phyloP scores from a whole-genome alignment of 1,284 basidiomycete genomes.

The Cryptococcus jaspeensis region DNA sequence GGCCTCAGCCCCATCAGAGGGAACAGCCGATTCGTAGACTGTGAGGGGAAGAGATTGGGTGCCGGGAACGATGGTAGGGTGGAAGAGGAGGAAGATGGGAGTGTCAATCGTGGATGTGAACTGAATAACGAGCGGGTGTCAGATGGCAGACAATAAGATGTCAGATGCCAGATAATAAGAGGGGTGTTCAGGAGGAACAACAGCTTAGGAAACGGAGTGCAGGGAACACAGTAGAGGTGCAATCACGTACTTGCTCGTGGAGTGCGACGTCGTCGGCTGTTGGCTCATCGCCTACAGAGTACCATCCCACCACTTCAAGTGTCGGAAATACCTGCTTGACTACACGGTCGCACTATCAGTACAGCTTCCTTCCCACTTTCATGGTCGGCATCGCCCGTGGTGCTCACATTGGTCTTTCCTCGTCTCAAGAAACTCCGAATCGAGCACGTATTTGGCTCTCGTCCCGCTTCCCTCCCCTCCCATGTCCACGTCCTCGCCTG shows the following conservation, averaged over 20 bases:
- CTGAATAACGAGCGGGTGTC: conserved; percentile 30
- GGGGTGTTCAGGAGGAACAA: background rate
- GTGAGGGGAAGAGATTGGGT: conserved; percentile 73
- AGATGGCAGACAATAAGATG: conserved; percentile 48
- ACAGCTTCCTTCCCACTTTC: background rate
- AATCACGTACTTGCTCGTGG: conserved; percentile 76
- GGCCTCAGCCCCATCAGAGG: conserved; percentile 59
- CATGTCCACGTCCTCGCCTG: conserved; percentile 28
- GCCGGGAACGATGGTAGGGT: conserved; percentile 36
- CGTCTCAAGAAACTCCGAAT: conserved; percentile 76
- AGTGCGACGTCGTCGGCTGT: conserved; percentile 71
- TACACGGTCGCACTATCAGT: conserved; percentile 45
- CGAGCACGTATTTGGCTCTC: conserved; percentile 51
- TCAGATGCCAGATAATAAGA: conserved; percentile 46
- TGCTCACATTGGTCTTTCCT: conserved; percentile 86
- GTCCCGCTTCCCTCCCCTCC: conserved; percentile 21
- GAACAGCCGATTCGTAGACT: conserved; percentile 64
- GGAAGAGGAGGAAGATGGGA: conserved; percentile 55
- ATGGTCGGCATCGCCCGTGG: too few relatives aligned
- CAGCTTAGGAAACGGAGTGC: background rate
- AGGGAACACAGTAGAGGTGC: background rate
- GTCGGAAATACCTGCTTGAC: conserved; percentile 98
- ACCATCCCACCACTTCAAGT: conserved; percentile 95
- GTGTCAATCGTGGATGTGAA: conserved; percentile 56
- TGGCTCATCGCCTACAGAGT: conserved; percentile 74